phyloP scores from a whole-genome alignment of 441 rosid genomes.

The Cnidoscolus chayamansa region DNA sequence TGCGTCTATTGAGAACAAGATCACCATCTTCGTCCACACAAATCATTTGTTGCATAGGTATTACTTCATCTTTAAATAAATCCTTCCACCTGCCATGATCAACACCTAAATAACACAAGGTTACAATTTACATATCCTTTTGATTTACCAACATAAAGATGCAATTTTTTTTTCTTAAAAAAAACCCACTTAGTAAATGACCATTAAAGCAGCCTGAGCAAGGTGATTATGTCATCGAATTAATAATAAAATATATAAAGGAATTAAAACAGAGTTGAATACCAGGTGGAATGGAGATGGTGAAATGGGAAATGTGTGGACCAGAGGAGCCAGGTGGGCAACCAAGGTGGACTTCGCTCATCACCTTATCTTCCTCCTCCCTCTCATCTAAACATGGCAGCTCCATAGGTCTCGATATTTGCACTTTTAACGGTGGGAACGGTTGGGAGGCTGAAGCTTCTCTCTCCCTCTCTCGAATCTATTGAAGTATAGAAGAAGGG shows the following conservation, averaged over 20 bases:
- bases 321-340: conserved; percentile 61
- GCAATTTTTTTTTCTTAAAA: too few species aligned
- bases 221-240: too few species aligned
- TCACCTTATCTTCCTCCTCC: conserved; percentile 41
- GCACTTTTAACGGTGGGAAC: neutral
- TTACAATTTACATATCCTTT: neutral
- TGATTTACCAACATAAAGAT: too few species aligned
- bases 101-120: conserved; percentile 23
- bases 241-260: neutral
- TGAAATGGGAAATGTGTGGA: conserved; percentile 60
- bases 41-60: conserved; percentile 21
- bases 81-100: conserved; percentile 32
- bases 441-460: neutral
- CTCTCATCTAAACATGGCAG: conserved; percentile 30
- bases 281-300: conserved; percentile 56
- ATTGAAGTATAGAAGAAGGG: neutral
- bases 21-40: conserved; percentile 77
- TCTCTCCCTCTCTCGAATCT: neutral
- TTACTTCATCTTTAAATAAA: conserved; percentile 32
- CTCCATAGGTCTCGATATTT: conserved; percentile 21
- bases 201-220: neutral
- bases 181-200: neutral
- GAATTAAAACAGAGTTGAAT: neutral
- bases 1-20: conserved; percentile 66
- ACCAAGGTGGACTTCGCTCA: conserved; percentile 86